A percentile compares a stretch with the other conserved stretches of the same genome.
Conservation (phyloP, 2,329 filamentous ascomycete genomes). For the Tothia fuscella region DNA sequence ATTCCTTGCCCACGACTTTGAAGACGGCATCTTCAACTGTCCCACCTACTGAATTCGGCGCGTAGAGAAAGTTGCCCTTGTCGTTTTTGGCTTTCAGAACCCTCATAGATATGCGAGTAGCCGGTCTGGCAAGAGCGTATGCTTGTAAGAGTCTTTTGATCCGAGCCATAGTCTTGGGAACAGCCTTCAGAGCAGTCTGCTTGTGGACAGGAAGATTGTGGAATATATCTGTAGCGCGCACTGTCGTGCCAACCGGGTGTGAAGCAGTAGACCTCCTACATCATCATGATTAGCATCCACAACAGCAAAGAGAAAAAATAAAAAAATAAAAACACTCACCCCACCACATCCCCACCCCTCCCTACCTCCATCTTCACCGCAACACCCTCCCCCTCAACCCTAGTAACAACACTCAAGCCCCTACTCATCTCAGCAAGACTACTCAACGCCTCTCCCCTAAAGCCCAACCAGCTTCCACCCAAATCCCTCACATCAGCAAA, state of each 20-base stretch:
- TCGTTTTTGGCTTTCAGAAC: constrained; percentile 42
- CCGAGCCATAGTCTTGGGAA: constrained; percentile 42
- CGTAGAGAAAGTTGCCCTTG: constrained; percentile 49
- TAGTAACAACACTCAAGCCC: constrained; percentile 49
- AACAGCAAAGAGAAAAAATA: neutral
- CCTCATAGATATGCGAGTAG: constrained; percentile 49
- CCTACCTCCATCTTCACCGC: constrained; percentile 42
- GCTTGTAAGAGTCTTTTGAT: constrained; percentile 50
- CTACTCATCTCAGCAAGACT: constrained; percentile 49
- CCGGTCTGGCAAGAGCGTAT: constrained; percentile 55
- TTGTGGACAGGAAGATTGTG: constrained; percentile 50
- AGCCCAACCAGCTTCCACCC: constrained; percentile 54
- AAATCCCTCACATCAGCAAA: constrained; percentile 49
- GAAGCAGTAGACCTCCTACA: constrained; percentile 33
- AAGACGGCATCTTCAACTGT: constrained; percentile 44
- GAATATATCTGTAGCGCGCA: constrained; percentile 50
- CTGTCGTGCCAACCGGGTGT: constrained; percentile 56
- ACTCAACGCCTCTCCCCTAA: constrained; percentile 63
- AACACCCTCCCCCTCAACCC: constrained; percentile 47
- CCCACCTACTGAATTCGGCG: constrained; percentile 37
- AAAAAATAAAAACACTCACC: constrained; percentile 21
- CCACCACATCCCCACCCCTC: constrained; percentile 36
- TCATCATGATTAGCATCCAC: neutral
- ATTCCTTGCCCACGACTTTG: constrained; percentile 49
- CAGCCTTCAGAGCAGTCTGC: constrained; percentile 45